phyloP scores from a whole-genome alignment of 2,329 filamentous ascomycete genomes.

The Neopestalotiopsis sp. region DNA sequence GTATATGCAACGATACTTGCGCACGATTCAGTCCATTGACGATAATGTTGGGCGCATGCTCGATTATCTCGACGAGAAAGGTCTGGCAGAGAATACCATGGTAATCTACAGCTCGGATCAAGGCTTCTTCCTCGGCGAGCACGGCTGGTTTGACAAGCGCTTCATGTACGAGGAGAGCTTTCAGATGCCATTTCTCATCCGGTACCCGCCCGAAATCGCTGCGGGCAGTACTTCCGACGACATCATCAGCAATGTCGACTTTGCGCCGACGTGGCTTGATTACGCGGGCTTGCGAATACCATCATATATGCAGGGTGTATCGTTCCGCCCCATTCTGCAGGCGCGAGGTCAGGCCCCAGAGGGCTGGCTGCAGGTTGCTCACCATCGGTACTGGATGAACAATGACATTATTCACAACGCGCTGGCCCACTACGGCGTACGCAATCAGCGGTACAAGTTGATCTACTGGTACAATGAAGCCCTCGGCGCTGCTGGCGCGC shows the following conservation, averaged over 20 bases:
- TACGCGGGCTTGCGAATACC: constrained; percentile 46
- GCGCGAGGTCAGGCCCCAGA: constrained; percentile 37
- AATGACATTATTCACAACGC: constrained; percentile 54
- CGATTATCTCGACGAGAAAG: constrained; percentile 48
- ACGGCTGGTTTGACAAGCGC: constrained; percentile 63
- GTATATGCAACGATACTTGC: constrained; percentile 61
- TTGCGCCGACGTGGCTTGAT: constrained; percentile 56
- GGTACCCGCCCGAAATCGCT: constrained; percentile 47
- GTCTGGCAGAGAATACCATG: constrained; percentile 49
- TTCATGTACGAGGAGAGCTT: constrained; percentile 64
- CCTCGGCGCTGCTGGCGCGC: constrained; percentile 49
- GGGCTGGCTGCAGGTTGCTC: constrained; percentile 56
- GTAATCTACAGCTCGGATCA: constrained; percentile 61
- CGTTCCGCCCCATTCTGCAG: constrained; percentile 44
- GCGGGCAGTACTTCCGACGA: constrained; percentile 46
- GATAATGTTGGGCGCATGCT: constrained; percentile 56
- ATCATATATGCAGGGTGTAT: constrained; percentile 56
- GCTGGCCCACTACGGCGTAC: constrained; percentile 56
- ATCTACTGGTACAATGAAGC: constrained; percentile 62
- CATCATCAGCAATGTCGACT: constrained; percentile 60
- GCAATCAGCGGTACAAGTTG: constrained; percentile 57
- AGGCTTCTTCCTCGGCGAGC: constrained; percentile 61
- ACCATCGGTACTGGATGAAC: constrained; percentile 63
- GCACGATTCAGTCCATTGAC: constrained; percentile 56
- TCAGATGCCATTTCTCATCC: constrained; percentile 59